Evolutionary conservation across 2,329 filamentous ascomycete species (phyloP).

Genomic region (Ophiostoma ips): DNA sequence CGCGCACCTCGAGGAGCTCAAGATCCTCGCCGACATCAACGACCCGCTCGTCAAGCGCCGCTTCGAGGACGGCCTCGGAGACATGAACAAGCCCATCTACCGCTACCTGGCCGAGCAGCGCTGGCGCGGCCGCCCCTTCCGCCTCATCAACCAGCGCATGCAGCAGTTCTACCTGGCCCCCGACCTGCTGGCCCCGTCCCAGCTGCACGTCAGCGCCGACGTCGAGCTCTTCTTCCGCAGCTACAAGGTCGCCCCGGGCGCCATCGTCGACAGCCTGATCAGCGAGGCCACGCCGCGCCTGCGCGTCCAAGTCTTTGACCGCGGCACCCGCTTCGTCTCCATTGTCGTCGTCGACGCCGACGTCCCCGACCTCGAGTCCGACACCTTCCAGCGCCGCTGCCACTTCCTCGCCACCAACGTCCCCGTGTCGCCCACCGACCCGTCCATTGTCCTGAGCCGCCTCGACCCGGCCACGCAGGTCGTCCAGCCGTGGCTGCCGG

Average conservation of each 20-base stretch:
- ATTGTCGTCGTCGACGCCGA: conserved; percentile 82
- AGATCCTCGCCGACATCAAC: conserved; percentile 87
- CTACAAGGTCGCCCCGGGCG: conserved; percentile 57
- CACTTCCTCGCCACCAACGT: conserved; percentile 71
- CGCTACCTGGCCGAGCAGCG: conserved; percentile 74
- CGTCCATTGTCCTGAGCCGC: conserved; percentile 50
- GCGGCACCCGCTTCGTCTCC: conserved; percentile 67
- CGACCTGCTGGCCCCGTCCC: conserved; percentile 56
- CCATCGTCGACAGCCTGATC: conserved; percentile 59
- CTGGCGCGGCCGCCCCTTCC: conserved; percentile 73
- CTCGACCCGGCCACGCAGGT: conserved; percentile 49
- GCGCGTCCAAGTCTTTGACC: conserved; percentile 72
- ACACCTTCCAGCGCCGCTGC: conserved; percentile 67
- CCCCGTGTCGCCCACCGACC: conserved; percentile 36
- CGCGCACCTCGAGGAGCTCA: conserved; percentile 59
- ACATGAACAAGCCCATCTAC: conserved; percentile 96
- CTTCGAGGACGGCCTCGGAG: conserved; percentile 81
- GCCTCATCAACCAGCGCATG: conserved; percentile 72
- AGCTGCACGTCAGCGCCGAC: conserved; percentile 63
- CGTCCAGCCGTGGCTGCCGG: conserved; percentile 68
- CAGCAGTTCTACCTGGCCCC: conserved; percentile 76
- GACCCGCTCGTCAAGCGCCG: conserved; percentile 85
- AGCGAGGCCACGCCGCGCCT: conserved; percentile 64
- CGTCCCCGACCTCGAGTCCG: conserved; percentile 63
- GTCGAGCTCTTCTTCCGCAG: conserved; percentile 70